A percentile compares a stretch with the other conserved stretches of the same genome.
Conservation (phyloP, 2,329 filamentous ascomycete genomes). For the Alternaria sp. region DNA sequence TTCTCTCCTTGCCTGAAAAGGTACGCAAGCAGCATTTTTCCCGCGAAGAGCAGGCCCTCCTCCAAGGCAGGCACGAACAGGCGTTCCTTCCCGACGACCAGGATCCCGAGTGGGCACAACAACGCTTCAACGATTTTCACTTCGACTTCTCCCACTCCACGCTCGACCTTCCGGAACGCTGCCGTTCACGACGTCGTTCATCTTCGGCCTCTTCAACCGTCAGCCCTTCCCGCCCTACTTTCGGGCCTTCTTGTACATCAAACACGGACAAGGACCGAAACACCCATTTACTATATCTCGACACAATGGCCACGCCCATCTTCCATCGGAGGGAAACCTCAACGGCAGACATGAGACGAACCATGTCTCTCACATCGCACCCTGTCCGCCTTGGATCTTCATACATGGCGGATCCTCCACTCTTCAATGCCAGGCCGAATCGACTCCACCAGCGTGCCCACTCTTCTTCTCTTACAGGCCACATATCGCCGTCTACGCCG, state of each 20-base stretch:
- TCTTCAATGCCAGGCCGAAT: constrained; percentile 36
- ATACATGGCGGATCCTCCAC: constrained; percentile 47
- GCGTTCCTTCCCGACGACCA: constrained; percentile 17
- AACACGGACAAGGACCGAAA: constrained; percentile 26
- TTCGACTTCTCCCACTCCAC: constrained; percentile 33
- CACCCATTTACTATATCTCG: constrained; percentile 33
- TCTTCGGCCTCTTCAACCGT: constrained; percentile 26
- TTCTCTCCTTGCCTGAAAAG: constrained; percentile 73
- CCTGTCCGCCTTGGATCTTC: constrained; percentile 64
- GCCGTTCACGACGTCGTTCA: constrained; percentile 24
- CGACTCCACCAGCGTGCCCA: constrained; percentile 41
- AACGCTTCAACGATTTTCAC: constrained; percentile 42
- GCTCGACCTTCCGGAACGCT: constrained; percentile 7
- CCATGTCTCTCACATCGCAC: constrained; percentile 72
- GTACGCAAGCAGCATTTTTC: constrained; percentile 74
- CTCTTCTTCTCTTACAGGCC: constrained; percentile 36
- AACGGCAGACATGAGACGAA: constrained; percentile 57
- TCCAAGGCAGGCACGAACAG: constrained; percentile 50
- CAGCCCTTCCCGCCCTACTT: constrained; percentile 24
- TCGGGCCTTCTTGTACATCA: constrained; percentile 10
- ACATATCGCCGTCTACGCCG: constrained; percentile 37
- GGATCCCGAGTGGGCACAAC: constrained; percentile 25
- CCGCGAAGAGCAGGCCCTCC: constrained; percentile 70
- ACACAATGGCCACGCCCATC: constrained; percentile 31
- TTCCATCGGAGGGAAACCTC: constrained; percentile 26